phyloP scores from a whole-genome alignment of 2,329 filamentous ascomycete species.

The Microcyclospora pomicola region DNA sequence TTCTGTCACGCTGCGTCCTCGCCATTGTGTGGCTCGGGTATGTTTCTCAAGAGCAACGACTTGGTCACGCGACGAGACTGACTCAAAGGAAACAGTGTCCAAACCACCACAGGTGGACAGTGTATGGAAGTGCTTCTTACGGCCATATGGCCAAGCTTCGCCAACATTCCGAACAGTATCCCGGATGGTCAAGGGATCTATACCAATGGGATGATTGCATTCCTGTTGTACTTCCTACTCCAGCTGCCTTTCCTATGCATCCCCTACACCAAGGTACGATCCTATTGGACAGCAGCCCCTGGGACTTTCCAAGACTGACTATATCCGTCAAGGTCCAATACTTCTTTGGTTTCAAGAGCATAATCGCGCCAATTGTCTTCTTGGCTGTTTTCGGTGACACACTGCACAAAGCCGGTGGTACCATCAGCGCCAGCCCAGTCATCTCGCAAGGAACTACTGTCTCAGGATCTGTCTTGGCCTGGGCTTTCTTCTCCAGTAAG shows the following conservation, averaged over 20 bases:
- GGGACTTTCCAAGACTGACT: constrained; percentile 1
- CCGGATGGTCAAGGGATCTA: constrained; percentile 38
- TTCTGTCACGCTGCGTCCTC: constrained; percentile 17
- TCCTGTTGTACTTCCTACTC: constrained; percentile 42
- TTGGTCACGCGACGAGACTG: not conserved
- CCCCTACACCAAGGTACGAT: constrained; percentile 28
- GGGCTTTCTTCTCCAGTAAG: constrained; percentile 15
- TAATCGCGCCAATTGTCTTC: constrained; percentile 22
- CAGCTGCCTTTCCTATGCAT: constrained; percentile 43
- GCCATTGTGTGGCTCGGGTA: constrained; percentile 20
- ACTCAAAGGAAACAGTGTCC: constrained; percentile 8
- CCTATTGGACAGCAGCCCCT: constrained; percentile 1
- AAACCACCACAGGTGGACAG: constrained; percentile 15
- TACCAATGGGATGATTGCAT: constrained; percentile 40
- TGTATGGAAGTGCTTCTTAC: constrained; percentile 14
- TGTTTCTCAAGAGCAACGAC: not conserved
- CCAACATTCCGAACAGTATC: constrained; percentile 38
- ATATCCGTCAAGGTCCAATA: constrained; percentile 9
- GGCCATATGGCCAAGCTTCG: constrained; percentile 45
- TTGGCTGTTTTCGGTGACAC: constrained; percentile 20
- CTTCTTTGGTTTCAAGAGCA: constrained; percentile 29
- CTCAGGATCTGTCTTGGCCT: constrained; percentile 16
- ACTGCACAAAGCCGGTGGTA: constrained; percentile 16
- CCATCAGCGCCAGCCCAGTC: constrained; percentile 19
- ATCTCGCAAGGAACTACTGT: constrained; percentile 17